Base-by-base conservation (phyloP, 495 filamentous ascomycete species). In the Hypoxylon fragiforme region DNA sequence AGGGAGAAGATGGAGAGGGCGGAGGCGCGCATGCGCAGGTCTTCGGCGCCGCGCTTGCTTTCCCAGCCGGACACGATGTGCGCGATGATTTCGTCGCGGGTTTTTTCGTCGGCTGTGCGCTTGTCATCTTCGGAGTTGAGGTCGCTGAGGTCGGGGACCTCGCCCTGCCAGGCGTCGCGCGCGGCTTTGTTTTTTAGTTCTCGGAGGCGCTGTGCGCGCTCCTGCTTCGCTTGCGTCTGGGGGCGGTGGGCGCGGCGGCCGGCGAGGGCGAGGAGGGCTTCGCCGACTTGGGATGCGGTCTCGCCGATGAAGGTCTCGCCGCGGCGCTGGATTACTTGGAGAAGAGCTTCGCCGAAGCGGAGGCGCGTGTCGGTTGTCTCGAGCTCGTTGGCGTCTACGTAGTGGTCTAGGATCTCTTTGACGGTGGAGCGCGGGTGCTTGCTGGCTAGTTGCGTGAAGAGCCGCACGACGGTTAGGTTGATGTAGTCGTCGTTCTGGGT, bases 1-100 rank as follows among this genome's bases (percentile, higher is more conserved):
- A 73, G 74, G 0, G 82, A 81, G 14, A 94, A 74, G 13, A 96
- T 80, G 3, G 86, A 88, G 0, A 96, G 68, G 2, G 90, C 89
- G 0, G 89, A 94, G 7, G 89, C 78, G 4, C 91, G 83, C 30
- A 91, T 77, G 11, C 91, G 79, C 1, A 92, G 73, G 61, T 96
- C 90, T 59, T 96, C 91, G 14, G 80, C 75, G 0, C 81, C 77
- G 1, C 83, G 80, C 43, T 80, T 86, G 34, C 78, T 78, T 44
- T 85, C 81, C 91, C 91, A 96, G 3, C 87, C 87, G 3, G 77
- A 71, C 1, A 95, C 77, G 30, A 95, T 89, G 38, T 79, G 78
- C 12, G 78, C 77, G 0, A 87, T 71, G 8, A 83, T 68, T 2
- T 77, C 78, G 16, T 79, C 71, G 55, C 81, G 77, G 31, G 77